These are phyloP conservation scores for Lineolata rhizophorae DNA, from an alignment of 495 filamentous ascomycete genomes.

Conservation along the genomic window DNA sequence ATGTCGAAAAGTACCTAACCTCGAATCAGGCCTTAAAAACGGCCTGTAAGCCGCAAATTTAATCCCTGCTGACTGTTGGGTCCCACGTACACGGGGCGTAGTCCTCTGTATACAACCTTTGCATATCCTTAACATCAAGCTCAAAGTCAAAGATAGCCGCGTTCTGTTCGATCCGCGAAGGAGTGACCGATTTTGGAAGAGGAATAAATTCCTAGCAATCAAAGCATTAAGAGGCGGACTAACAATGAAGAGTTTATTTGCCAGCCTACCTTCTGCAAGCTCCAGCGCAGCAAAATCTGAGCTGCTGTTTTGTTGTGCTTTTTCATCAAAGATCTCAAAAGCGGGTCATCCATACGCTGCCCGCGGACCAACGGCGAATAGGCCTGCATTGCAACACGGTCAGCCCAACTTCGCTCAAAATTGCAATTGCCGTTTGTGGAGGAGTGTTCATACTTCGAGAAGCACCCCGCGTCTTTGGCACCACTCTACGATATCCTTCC, in stretches of 20 bases:
- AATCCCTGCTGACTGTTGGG: too few relatives aligned
- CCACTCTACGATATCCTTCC: slow-evolving; percentile 60
- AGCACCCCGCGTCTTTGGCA: slow-evolving; percentile 42
- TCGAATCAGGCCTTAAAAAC: too few relatives aligned
- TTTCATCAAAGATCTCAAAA: slow-evolving; percentile 33
- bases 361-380: slow-evolving; percentile 60
- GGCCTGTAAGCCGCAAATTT: too few relatives aligned
- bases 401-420: background rate
- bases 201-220: slow-evolving; percentile 46
- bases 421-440: too few relatives aligned
- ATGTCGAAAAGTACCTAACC: too few relatives aligned
- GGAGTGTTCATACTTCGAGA: too few relatives aligned
- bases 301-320: slow-evolving; percentile 54
- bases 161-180: slow-evolving; percentile 51
- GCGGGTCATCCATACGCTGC: slow-evolving; percentile 39
- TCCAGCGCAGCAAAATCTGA: slow-evolving; percentile 72
- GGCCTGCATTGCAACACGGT: slow-evolving; percentile 20
- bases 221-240: background rate
- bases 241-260: background rate
- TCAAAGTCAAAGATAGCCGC: slow-evolving; percentile 65
- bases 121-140: slow-evolving; percentile 37
- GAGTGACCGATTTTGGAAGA: slow-evolving; percentile 54
- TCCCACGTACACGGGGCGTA: slow-evolving; percentile 58
- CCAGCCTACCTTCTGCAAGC: slow-evolving; percentile 46
- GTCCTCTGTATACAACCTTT: slow-evolving; percentile 27